Base-by-base conservation (phyloP, 495 filamentous ascomycete species). In the Aspergillus bridgeri region DNA sequence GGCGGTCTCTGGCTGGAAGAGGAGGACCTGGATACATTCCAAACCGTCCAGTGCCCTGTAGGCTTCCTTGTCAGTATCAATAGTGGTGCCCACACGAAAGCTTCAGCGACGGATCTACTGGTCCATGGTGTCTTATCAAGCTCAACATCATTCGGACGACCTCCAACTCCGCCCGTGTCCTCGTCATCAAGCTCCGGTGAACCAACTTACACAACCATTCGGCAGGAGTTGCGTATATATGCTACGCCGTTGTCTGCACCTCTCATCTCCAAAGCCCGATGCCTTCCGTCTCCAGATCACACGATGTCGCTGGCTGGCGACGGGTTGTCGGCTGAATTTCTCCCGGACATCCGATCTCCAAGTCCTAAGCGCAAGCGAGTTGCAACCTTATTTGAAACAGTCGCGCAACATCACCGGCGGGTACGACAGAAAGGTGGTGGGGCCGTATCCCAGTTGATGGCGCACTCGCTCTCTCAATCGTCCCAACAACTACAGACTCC, bases 381-480 rank as follows among this genome's bases (percentile, higher is more conserved):
- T 20, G 76, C 74, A 19, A 74, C 77, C 0, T 68, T 86, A 2
- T 87, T 88, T 59, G 81, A 88, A 47, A 75, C 81, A 49, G 84
- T 83, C n/a, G 75, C 77, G 6, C 78, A 84, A 46, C 79, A 80
- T 55, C 78, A 81, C 42, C 78, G 72, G 45, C 78, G 79, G 48
- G 77, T 83, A 15, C 79, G 77, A 49, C 74, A 80, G 51, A 74
- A 75, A 47, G 83, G 82, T 23, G 84, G 82, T 4, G 78, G 82
- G 60, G 76, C 74, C 25, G 77, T 86, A 18, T 77, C 84, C 1
- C 77, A 81, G 44, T 66, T 81, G 19, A 85, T 86, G 72, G 81
- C 81, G 17, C 62, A 66, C 8, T 69, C 68, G 0, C 63, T 70
- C 29, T 68, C 70, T 17, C 62, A 61, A 19, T 67, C 73, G 15